Conservation (phyloP, 108 stramenopile species). For the Epithemia pelagica region DNA sequence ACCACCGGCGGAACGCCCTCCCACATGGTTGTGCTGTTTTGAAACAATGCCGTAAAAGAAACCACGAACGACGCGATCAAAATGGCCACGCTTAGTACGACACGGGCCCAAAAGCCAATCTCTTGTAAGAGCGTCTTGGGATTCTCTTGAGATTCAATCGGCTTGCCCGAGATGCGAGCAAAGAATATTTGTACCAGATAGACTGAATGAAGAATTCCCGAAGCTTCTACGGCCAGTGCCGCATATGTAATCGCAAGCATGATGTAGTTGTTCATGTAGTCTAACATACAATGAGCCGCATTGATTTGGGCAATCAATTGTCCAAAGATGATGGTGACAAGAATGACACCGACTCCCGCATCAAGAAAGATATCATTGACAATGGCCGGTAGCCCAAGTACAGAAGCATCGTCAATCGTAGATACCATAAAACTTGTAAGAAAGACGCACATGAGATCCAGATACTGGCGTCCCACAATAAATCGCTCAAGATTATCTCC, state of each 20-base stretch:
- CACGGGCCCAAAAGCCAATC: conserved; percentile 40
- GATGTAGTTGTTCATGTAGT: conserved; percentile 78
- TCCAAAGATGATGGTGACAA: conserved; percentile 54
- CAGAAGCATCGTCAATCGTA: conserved; percentile 18
- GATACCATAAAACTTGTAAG: conserved; percentile 27
- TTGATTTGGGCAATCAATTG: conserved; percentile 55
- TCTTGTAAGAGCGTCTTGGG: background rate
- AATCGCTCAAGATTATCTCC: conserved; percentile 72
- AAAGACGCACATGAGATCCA: conserved; percentile 58
- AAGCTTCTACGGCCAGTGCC: conserved; percentile 50
- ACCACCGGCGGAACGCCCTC: conserved; percentile 34
- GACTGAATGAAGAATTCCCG: conserved; percentile 60
- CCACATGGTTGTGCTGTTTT: conserved; percentile 54
- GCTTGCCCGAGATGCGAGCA: conserved; percentile 12
- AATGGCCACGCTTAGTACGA: conserved; percentile 35
- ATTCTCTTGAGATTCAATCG: conserved; percentile 12
- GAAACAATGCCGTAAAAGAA: conserved; percentile 42
- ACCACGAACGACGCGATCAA: conserved; percentile 51
- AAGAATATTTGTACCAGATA: conserved; percentile 43
- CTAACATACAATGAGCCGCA: conserved; percentile 54
- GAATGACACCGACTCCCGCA: conserved; percentile 53
- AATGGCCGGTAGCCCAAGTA: conserved; percentile 16
- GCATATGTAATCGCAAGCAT: conserved; percentile 54
- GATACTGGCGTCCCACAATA: conserved; percentile 58
- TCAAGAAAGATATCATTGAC: conserved; percentile 30